These are phyloP conservation scores for Aspergillus quadrilineatus DNA, from an alignment of 2,329 filamentous ascomycete species.

Conservation along the genomic window DNA sequence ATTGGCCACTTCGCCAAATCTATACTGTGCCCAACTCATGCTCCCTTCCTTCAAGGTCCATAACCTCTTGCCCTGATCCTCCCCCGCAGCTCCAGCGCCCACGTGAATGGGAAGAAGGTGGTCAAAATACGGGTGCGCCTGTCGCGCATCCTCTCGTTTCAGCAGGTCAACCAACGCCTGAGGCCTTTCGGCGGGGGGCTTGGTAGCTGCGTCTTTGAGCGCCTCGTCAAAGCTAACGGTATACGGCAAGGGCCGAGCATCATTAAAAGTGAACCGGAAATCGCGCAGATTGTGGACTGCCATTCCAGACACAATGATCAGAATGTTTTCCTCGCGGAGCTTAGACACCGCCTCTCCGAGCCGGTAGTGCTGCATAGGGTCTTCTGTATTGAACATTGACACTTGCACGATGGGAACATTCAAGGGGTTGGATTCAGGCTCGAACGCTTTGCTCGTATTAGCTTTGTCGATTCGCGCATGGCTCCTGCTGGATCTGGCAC, in stretches of 20 bases:
- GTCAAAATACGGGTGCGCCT: slow-evolving; percentile 64
- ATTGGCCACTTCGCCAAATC: slow-evolving; percentile 45
- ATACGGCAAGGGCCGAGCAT: slow-evolving; percentile 55
- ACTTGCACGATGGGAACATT: slow-evolving; percentile 70
- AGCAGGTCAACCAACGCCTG: slow-evolving; percentile 48
- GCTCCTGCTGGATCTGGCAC: slow-evolving; percentile 18
- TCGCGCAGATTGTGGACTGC: slow-evolving; percentile 69
- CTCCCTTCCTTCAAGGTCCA: slow-evolving; percentile 54
- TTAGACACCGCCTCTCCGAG: slow-evolving; percentile 65
- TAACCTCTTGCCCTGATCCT: slow-evolving; percentile 46
- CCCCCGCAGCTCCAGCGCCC: slow-evolving; percentile 55
- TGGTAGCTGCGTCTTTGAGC: slow-evolving; percentile 63
- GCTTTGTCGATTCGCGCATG: not conserved
- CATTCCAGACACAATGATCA: slow-evolving; percentile 72
- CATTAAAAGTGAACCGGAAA: slow-evolving; percentile 47
- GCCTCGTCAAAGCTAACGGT: slow-evolving; percentile 65
- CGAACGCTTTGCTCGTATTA: slow-evolving; percentile 50
- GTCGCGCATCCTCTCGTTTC: slow-evolving; percentile 54
- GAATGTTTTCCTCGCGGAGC: slow-evolving; percentile 66
- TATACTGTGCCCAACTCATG: slow-evolving; percentile 57
- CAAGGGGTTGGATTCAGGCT: slow-evolving; percentile 61
- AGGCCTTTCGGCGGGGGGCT: slow-evolving; percentile 43
- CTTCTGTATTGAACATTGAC: slow-evolving; percentile 64
- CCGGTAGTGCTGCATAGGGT: slow-evolving; percentile 64
- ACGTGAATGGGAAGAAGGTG: slow-evolving; percentile 63